A percentile compares a stretch with the other conserved stretches of the same genome.
Evolutionary conservation across 2,329 filamentous ascomycete genomes (phyloP).

Genomic region (Penicillium sp.): DNA sequence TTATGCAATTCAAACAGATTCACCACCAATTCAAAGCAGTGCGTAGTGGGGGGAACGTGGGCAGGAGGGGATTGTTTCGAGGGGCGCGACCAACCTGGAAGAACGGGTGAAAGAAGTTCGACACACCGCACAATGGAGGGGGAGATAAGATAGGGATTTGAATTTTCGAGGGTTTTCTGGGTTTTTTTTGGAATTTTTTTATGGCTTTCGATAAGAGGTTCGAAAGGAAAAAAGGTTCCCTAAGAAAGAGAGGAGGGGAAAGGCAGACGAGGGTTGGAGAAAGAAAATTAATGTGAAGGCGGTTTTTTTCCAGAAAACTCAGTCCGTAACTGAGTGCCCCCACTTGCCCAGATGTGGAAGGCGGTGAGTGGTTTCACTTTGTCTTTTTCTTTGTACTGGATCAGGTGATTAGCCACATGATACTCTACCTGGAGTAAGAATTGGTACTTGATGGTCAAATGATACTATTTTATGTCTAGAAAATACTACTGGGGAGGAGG

Average conservation of each 20-base stretch:
- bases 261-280: slow-evolving; percentile 18
- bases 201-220: slow-evolving; percentile 32
- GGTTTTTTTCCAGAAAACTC: slow-evolving; percentile 33
- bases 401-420: background rate
- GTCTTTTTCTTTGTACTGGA: background rate
- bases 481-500: no score
- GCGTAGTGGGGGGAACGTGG: background rate
- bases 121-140: slow-evolving; percentile 36
- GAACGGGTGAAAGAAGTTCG: slow-evolving; percentile 30
- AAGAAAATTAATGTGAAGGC: slow-evolving; percentile 29
- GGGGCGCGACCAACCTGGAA: slow-evolving; percentile 22
- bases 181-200: slow-evolving; percentile 38
- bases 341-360: slow-evolving; percentile 26
- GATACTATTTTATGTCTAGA: no score
- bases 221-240: slow-evolving; percentile 34
- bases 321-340: slow-evolving; percentile 24
- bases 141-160: slow-evolving; percentile 29
- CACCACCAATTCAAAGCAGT: background rate
- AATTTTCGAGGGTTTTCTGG: slow-evolving; percentile 41
- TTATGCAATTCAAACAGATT: background rate
- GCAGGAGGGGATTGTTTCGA: background rate
- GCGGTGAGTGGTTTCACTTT: slow-evolving; percentile 3
- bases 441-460: no score
- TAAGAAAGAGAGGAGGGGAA: slow-evolving; percentile 27
- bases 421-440: background rate